Evolutionary conservation across 2,329 filamentous ascomycete genomes (phyloP), one percentile per base, ranked within the genome.

Genomic region (Emmonsiellopsis sp.): DNA sequence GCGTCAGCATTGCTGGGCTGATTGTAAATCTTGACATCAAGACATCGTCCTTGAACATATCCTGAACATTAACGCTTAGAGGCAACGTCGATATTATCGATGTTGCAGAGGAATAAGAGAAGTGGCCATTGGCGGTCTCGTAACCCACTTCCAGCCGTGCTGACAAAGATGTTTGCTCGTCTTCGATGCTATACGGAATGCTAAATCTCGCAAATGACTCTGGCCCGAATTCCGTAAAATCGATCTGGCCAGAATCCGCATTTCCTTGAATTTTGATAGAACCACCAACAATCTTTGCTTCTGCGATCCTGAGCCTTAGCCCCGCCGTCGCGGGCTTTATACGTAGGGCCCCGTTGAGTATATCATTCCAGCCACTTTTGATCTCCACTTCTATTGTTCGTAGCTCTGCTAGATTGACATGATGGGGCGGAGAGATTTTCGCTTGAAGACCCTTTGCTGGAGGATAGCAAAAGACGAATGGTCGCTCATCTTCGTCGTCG

Each of bases 61-160:
- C 93, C 63, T 97, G 91, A 5, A 98, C 93, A 59, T 97, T 97
- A 57, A 98, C 93, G 2, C 92, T 91, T 3, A 98, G 77, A 0
- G 89, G 88, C 4, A 98, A 75, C 1, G 86, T 80, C 1, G 93
- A 85, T 2, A 84, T 79, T 17, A 94, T 77, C 3, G 77, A 80
- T 17, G 81, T 79, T 6, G 78, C 76, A 13, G 79, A 80, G 13
- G 82, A 78, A 64, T 85, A 86, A 52, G 77, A 75, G 58, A 88
- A 87, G 6, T 73, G 75, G 2, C 84, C 86, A 2, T 80, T 72
- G 0, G 82, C 75, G 0, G 87, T 91, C 2, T 78, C 78, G 63
- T 93, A 95, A 0, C 75, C 77, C 8, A 90, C 76, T 58, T 95
- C 91, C n/a, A 92, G 71, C 57, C 84, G 85, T 53, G 92, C 77